Evolutionary conservation across 2,329 filamentous ascomycete genomes (phyloP), one percentile per base, ranked within the genome.

Genomic region (Penicillium sp.): DNA sequence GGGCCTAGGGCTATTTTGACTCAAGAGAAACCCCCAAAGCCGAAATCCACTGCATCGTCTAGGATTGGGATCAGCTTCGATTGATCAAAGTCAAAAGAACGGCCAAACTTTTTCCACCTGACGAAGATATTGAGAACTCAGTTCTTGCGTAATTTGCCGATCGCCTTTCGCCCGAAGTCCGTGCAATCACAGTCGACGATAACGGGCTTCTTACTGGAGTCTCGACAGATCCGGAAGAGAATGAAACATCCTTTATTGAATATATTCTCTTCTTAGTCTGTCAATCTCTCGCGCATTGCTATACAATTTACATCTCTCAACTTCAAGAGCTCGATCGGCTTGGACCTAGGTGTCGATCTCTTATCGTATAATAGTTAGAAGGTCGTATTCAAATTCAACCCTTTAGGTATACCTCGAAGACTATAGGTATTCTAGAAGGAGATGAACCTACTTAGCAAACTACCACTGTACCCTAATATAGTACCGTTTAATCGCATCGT

Each of bases 401-500:
- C 47, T 39, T 45, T 63, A 4, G 31, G 50, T 6, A 64, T 61
- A 33, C 36, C 56, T 46, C 50, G 11, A n/a, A n/a, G n/a, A n/a
- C n/a, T n/a, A n/a, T n/a, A n/a, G n/a, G n/a, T n/a, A n/a, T n/a
- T n/a, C n/a, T n/a, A n/a, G n/a, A n/a, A n/a, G n/a, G n/a, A 63
- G 58, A 31, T 70, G 5, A 65, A 70, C 29, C 23, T 69, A 36
- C 58, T 68, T 29, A 66, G 60, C 45, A 59, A 33, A 40, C 58
- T 72, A 13, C 68, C 66, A 41, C 50, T 57, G 25, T 63, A 70
- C 58, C 64, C 65, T 25, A 70, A 71, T 63, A 62, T 72, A 21
- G 50, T 71, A 56, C 63, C 65, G 21, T 62, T 70, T 56, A 59
- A 69, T 58, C 57, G 59, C 19, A 47, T 72, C 44, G 62, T 72